phyloP scores from a whole-genome alignment of 129 eudicot species.

The Flaveria trinervia region DNA sequence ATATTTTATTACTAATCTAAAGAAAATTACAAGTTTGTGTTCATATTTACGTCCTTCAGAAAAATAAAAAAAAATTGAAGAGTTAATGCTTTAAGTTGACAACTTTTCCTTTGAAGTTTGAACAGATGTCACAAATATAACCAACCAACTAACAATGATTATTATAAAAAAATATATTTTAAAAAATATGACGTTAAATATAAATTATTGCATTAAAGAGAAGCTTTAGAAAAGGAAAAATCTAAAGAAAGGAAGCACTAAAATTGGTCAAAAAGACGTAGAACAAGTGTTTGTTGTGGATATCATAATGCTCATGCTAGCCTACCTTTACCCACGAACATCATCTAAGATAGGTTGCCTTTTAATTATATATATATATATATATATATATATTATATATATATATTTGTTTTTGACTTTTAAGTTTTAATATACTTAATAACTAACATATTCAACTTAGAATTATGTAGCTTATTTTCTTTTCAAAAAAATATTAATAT shows the following conservation, averaged over 20 bases:
- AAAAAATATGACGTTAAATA: constrained; percentile 5
- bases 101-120: too few relatives aligned
- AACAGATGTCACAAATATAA: not conserved
- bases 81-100: too few relatives aligned
- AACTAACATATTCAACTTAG: too few relatives aligned
- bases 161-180: not conserved
- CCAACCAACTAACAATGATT: not conserved
- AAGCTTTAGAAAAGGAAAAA: constrained; percentile 19
- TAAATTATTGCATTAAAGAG: constrained; percentile 23
- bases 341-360: constrained; percentile 7
- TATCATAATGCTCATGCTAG: constrained; percentile 14
- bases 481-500: not conserved
- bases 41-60: too few relatives aligned
- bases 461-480: too few relatives aligned
- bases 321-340: constrained; percentile 21
- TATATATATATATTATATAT: too few relatives aligned
- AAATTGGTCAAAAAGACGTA: constrained; percentile 26
- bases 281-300: constrained; percentile 20
- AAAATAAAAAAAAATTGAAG: too few relatives aligned
- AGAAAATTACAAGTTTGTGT: too few relatives aligned
- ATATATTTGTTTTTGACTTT: too few relatives aligned
- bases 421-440: too few relatives aligned
- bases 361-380: not conserved
- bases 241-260: constrained; percentile 26
- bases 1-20: too few relatives aligned